Percentiles rank a stretch among this genome's conserved stretches.
Evolutionary conservation across 139 green algal species (phyloP).

Genomic region (Auxenochlorella pyrenoidosa): DNA sequence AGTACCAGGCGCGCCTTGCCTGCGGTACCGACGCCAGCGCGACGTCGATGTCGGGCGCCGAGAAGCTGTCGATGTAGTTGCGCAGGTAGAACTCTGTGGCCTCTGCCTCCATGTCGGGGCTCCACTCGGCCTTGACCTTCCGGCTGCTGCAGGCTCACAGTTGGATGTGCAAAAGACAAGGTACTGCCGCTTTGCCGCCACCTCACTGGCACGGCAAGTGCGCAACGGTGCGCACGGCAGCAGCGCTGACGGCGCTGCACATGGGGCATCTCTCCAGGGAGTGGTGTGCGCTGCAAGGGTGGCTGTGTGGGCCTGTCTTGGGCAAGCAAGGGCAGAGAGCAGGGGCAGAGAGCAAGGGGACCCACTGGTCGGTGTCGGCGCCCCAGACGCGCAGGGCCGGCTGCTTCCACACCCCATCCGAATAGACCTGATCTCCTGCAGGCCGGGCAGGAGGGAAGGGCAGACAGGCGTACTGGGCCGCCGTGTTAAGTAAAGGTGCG

Average conservation of each 20-base stretch:
- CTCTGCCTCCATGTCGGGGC: slow-evolving; percentile 30
- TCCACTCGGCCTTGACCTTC: slow-evolving; percentile 39
- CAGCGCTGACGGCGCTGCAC: no score
- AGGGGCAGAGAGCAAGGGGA: no score
- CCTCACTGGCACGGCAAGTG: no score
- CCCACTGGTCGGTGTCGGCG: background rate
- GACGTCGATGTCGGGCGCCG: background rate
- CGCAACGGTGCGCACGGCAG: no score
- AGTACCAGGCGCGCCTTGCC: background rate
- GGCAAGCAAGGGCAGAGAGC: no score
- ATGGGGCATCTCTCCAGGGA: no score
- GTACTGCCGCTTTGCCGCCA: no score
- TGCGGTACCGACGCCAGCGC: slow-evolving; percentile 56
- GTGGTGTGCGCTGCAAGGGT: no score
- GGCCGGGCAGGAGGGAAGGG: background rate
- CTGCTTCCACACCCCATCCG: slow-evolving; percentile 49
- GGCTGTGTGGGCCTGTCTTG: no score
- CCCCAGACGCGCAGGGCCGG: slow-evolving; percentile 38
- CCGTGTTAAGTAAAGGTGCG: no score
- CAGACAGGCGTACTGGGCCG: no score
- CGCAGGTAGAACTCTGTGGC: slow-evolving; percentile 47
- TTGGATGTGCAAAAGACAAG: no score
- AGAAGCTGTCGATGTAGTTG: slow-evolving; percentile 56
- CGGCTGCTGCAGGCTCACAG: background rate
- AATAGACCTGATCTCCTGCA: slow-evolving; percentile 64